Conservation (phyloP, 768 basidiomycete genomes). For the Leccinellum luteum region DNA sequence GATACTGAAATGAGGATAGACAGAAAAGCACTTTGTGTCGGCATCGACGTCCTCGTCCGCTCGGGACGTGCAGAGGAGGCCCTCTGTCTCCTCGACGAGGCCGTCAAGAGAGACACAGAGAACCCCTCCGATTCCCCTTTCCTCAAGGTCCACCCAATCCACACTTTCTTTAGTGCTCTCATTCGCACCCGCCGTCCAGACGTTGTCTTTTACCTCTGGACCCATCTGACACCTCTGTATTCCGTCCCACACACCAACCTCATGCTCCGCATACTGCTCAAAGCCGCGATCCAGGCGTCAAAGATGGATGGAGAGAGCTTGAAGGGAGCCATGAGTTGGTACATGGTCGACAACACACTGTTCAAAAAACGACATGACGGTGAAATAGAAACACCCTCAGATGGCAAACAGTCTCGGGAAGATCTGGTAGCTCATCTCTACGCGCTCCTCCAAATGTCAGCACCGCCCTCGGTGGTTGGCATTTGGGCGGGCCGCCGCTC, state of each 20-base stretch:
- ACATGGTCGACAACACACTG: slow-evolving; percentile 18
- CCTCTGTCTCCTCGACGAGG: slow-evolving; percentile 47
- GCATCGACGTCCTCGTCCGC: slow-evolving; percentile 48
- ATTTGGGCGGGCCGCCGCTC: slow-evolving; percentile 48
- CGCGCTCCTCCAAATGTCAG: slow-evolving; percentile 17
- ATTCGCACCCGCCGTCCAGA: slow-evolving; percentile 56
- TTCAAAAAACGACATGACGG: slow-evolving; percentile 14
- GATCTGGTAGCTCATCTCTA: slow-evolving; percentile 7
- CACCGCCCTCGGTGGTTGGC: slow-evolving; percentile 32
- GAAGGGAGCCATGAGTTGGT: slow-evolving; percentile 44
- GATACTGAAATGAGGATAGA: slow-evolving; percentile 36
- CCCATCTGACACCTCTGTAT: slow-evolving; percentile 60
- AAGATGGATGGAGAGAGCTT: slow-evolving; percentile 50
- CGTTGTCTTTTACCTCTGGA: slow-evolving; percentile 64
- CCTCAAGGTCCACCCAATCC: slow-evolving; percentile 32
- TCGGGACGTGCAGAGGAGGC: slow-evolving; percentile 45
- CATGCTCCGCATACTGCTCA: slow-evolving; percentile 60
- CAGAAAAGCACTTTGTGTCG: slow-evolving; percentile 45
- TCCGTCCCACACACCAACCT: slow-evolving; percentile 49
- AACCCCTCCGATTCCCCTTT: slow-evolving; percentile 6
- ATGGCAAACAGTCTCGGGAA: slow-evolving; percentile 3
- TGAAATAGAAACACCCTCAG: not conserved
- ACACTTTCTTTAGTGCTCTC: slow-evolving; percentile 49
- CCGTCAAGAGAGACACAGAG: slow-evolving; percentile 25
- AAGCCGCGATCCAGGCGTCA: slow-evolving; percentile 53